Evolutionary conservation across 768 basidiomycete genomes (phyloP).

Genomic region (Dendrothele bispora): DNA sequence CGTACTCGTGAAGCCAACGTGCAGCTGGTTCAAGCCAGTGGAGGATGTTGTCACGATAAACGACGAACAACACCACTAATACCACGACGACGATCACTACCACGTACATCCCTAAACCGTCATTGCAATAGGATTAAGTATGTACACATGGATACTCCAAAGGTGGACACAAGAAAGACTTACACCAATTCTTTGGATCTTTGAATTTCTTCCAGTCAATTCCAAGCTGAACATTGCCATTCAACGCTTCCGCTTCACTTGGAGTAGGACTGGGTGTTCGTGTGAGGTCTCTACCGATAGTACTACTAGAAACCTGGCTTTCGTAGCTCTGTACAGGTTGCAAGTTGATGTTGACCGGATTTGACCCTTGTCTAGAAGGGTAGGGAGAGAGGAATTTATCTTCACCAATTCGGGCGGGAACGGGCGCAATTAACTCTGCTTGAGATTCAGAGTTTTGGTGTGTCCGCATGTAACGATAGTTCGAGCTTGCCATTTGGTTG

Average conservation of each 20-base stretch:
- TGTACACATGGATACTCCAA: neutral
- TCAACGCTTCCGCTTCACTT: slow-evolving; percentile 28
- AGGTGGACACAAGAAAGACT: neutral
- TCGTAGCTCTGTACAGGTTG: too few relatives aligned
- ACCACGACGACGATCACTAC: slow-evolving; percentile 28
- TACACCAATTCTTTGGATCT: neutral
- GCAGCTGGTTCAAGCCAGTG: slow-evolving; percentile 48
- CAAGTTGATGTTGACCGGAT: too few relatives aligned
- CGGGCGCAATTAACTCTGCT: too few relatives aligned
- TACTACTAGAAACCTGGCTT: too few relatives aligned
- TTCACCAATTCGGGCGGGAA: too few relatives aligned
- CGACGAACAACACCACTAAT: slow-evolving; percentile 34
- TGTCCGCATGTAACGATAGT: too few relatives aligned
- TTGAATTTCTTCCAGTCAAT: neutral
- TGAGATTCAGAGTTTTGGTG: too few relatives aligned
- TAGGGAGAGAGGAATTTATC: too few relatives aligned
- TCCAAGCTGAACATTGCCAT: slow-evolving; percentile 3
- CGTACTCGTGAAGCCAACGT: slow-evolving; percentile 45
- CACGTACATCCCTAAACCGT: slow-evolving; percentile 20
- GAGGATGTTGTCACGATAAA: slow-evolving; percentile 51
- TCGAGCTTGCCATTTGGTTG: too few relatives aligned
- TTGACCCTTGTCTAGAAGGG: too few relatives aligned
- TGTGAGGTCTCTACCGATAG: too few relatives aligned
- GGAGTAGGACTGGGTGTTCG: slow-evolving; percentile 40
- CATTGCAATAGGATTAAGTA: neutral